Base-by-base conservation (phyloP, 306 rosid species). In the Rubus parviflorus region DNA sequence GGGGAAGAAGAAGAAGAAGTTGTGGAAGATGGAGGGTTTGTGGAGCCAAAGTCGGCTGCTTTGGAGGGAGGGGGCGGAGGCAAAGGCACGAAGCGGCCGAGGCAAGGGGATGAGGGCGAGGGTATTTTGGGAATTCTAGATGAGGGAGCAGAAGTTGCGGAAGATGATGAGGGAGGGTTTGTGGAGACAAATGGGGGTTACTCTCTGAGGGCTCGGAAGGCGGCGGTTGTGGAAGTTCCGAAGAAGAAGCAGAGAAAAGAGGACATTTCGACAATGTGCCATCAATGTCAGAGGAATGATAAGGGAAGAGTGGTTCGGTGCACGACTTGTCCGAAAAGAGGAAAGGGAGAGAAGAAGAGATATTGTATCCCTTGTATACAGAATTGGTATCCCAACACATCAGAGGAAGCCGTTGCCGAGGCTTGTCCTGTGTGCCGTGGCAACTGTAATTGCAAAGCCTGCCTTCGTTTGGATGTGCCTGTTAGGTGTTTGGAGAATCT, bases 241-340 rank as follows among this genome's bases (percentile, higher is more conserved):
- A 6, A 53, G 58, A 53, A 7, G 20, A 56, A 20, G 0, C 54
- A 2, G 5, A 30, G 91, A 76, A 69, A 81, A 86, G 40, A 30
- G 54, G 41, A 60, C 63, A 17, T 15, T 20, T 84, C 85, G 73
- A 71, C 77, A 51, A 92, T 90, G 97, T 95, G 97, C 78, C 98
- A 92, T 85, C 97, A 95, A 68, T 92, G 98, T 65, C 96, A 95
- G 82, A 90, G 93, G 82, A 92, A 88, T 77, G 97, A 90, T 47
- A 95, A 90, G 80, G 97, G 93, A 42, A 25, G 71, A 60, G 93
- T 95, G 61, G 89, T 90, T 17, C 83, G 96, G 75, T 90, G 97
- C 72, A 57, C 12, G 1, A 0, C 0, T 0, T 95, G 97, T 63
- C 4, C 23, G 5, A 15, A 38, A 8, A 25, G 42, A 12, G 19